phyloP scores from a whole-genome alignment of 352 stramenopile species.

The Detonula confervacea region DNA sequence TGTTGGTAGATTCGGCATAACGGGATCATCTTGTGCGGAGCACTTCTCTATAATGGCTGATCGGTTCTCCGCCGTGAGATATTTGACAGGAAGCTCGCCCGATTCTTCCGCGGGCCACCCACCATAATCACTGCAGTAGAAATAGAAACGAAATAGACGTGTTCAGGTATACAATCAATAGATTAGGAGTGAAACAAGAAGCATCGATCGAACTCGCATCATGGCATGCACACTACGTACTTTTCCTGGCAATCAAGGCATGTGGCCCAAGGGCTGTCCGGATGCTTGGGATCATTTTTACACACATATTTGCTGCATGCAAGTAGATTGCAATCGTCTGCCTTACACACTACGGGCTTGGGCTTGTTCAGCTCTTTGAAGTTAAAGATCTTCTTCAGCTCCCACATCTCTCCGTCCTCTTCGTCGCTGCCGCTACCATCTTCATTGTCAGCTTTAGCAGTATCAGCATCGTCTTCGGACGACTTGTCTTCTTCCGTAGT shows the following conservation, averaged over 20 bases:
- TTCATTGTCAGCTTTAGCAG: not conserved
- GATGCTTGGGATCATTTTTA: not conserved
- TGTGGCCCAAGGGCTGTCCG: slow-evolving; percentile 50
- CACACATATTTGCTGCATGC: slow-evolving; percentile 22
- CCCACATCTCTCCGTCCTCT: slow-evolving; percentile 31
- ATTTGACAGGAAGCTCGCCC: slow-evolving; percentile 45
- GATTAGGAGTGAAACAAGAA: not conserved
- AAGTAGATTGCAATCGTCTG: slow-evolving; percentile 15
- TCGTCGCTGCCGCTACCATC: slow-evolving; percentile 13
- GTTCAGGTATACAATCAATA: no score
- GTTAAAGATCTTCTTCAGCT: slow-evolving; percentile 40
- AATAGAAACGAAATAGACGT: no score
- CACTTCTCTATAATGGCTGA: slow-evolving; percentile 23
- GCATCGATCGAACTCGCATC: no score
- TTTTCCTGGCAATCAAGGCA: slow-evolving; percentile 75
- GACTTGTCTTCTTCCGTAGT: slow-evolving; percentile 6
- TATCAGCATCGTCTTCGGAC: not conserved
- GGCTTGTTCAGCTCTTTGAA: slow-evolving; percentile 31
- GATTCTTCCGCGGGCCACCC: slow-evolving; percentile 43
- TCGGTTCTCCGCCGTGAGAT: slow-evolving; percentile 16
- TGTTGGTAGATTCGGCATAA: slow-evolving; percentile 36
- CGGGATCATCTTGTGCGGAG: slow-evolving; percentile 2
- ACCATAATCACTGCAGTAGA: slow-evolving; percentile 41
- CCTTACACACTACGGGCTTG: slow-evolving; percentile 9
- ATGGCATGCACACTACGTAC: slow-evolving; percentile 9